Conservation (phyloP, 176 grass and related monocot genomes). For the Stipa capillata region DNA sequence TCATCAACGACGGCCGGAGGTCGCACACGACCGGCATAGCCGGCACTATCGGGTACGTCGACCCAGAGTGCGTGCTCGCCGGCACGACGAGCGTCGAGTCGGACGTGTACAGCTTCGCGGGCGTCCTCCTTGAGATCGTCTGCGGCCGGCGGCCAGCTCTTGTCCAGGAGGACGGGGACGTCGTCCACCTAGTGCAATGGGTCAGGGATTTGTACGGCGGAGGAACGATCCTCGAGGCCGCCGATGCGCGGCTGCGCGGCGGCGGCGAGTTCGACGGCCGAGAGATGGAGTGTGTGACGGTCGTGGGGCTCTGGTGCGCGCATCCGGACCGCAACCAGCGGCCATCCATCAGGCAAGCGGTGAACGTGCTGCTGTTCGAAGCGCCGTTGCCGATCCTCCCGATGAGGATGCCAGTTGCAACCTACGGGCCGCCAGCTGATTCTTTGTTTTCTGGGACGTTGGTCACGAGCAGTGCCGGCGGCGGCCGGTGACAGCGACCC, state of each 20-base stretch:
- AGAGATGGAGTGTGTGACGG: constrained; percentile 17
- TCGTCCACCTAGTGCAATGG: not conserved
- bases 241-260: constrained; percentile 15
- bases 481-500: not conserved
- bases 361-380: constrained; percentile 16
- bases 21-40: not conserved
- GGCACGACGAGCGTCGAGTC: not conserved
- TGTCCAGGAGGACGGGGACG: fast-evolving
- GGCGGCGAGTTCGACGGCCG: not conserved
- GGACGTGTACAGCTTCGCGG: constrained; percentile 25
- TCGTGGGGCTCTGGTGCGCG: constrained; percentile 29
- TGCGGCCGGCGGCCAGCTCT: not conserved
- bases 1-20: not conserved
- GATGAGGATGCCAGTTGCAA: not conserved
- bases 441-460: not conserved
- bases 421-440: not conserved
- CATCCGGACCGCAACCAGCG: not conserved
- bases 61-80: not conserved
- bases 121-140: constrained; percentile 22
- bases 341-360: constrained; percentile 9
- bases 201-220: not conserved
- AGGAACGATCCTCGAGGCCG: not conserved
- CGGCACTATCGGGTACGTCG: constrained; percentile 7
- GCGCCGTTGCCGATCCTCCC: not conserved
- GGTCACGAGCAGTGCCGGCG: not conserved